Conservation (phyloP, 768 basidiomycete species). For the Sporobolomyces roseus region DNA sequence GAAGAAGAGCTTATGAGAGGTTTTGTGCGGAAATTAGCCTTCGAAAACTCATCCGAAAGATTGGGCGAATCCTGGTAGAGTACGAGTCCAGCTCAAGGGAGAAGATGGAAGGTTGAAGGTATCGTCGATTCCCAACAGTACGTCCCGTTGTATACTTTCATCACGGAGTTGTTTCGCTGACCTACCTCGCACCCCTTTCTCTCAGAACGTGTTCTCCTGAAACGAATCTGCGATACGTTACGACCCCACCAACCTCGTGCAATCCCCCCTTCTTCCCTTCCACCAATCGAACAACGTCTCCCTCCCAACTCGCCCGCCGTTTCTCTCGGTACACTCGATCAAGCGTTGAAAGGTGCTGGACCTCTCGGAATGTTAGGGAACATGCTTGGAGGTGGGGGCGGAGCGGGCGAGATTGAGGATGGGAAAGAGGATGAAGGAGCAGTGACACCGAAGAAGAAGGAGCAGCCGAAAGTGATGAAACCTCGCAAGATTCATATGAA, state of each 20-base stretch:
- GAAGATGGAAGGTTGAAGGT: constrained; percentile 48
- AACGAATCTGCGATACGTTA: constrained; percentile 29
- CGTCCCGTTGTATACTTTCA: neutral
- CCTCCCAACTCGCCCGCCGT: constrained; percentile 43
- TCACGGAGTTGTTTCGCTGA: neutral
- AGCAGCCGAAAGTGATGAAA: constrained; percentile 4
- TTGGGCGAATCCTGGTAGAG: constrained; percentile 96
- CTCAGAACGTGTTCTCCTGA: constrained; percentile 37
- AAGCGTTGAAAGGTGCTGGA: constrained; percentile 38
- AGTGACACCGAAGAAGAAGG: constrained; percentile 17
- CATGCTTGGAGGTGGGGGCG: constrained; percentile 33
- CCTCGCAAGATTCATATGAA: constrained; percentile 17
- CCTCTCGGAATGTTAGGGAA: constrained; percentile 43
- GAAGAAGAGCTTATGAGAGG: neutral
- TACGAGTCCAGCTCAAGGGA: constrained; percentile 64
- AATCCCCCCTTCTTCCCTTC: constrained; percentile 40
- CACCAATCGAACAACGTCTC: constrained; percentile 44
- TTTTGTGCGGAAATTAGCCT: constrained; percentile 44
- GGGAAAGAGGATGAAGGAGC: no score
- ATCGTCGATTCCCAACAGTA: constrained; percentile 50
- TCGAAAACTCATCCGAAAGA: constrained; percentile 87
- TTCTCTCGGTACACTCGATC: constrained; percentile 41
- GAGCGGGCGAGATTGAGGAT: neutral
- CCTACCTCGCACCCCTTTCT: neutral
- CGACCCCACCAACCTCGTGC: constrained; percentile 23